These are phyloP conservation scores for Globisporangium recalcitrans DNA, from an alignment of 352 stramenopile species.

Conservation along the genomic window DNA sequence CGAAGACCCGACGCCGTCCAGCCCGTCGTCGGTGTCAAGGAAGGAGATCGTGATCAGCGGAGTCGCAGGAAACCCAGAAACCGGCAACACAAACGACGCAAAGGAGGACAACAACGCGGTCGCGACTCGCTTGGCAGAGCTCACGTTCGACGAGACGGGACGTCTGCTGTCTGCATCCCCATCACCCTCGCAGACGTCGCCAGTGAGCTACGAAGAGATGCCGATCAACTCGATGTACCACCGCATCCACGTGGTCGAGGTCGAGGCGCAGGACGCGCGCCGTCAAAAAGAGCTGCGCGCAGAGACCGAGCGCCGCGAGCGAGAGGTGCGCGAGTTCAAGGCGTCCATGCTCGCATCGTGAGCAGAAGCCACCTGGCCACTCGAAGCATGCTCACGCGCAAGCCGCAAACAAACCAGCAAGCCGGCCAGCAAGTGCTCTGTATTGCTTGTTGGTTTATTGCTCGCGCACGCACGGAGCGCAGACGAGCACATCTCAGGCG, in stretches of 20 bases:
- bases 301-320: conserved; percentile 44
- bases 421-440: neutral
- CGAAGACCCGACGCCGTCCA: conserved; percentile 18
- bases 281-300: conserved; percentile 36
- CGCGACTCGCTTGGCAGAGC: neutral
- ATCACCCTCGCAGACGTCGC: conserved; percentile 11
- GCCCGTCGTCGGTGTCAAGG: neutral
- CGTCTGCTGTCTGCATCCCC: neutral
- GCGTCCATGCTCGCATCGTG: conserved; percentile 25
- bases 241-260: conserved; percentile 50
- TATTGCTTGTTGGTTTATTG: neutral
- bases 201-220: conserved; percentile 45
- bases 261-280: conserved; percentile 41
- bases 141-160: neutral
- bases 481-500: neutral
- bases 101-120: neutral
- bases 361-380: neutral
- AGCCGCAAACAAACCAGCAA: neutral
- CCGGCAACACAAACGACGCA: neutral
- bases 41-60: neutral
- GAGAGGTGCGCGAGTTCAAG: conserved; percentile 63
- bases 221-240: conserved; percentile 77
- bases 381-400: neutral
- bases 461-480: neutral
- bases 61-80: neutral